These are phyloP conservation scores for Tubosaeta brunneosetosa DNA, from an alignment of 768 basidiomycete genomes.

Conservation along the genomic window DNA sequence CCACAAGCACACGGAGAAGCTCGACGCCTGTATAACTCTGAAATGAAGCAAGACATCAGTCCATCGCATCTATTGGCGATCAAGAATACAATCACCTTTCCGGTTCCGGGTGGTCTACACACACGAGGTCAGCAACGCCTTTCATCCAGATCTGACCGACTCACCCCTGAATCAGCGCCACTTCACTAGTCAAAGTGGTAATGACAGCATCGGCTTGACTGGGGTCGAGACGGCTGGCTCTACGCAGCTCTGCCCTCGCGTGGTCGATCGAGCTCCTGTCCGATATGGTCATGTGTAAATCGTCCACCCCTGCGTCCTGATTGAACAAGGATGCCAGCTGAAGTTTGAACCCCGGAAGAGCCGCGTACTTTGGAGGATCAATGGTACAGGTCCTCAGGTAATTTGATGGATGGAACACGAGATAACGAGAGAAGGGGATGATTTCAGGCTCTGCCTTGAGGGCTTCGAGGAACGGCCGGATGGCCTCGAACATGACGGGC, in stretches of 20 bases:
- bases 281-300: slow-evolving; percentile 38
- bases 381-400: slow-evolving; percentile 36
- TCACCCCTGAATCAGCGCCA: slow-evolving; percentile 72
- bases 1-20: slow-evolving; percentile 59
- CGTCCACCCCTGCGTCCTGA: slow-evolving; percentile 32
- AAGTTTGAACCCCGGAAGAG: slow-evolving; percentile 51
- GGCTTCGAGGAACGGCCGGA: slow-evolving; percentile 63
- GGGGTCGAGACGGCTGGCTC: slow-evolving; percentile 54
- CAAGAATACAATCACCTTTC: slow-evolving; percentile 48
- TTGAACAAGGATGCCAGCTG: slow-evolving; percentile 53
- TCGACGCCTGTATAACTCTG: slow-evolving; percentile 68
- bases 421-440: slow-evolving; percentile 51
- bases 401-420: slow-evolving; percentile 41
- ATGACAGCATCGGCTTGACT: slow-evolving; percentile 71
- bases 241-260: slow-evolving; percentile 44
- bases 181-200: slow-evolving; percentile 52
- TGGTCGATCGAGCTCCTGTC: slow-evolving; percentile 40
- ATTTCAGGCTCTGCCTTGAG: slow-evolving; percentile 53
- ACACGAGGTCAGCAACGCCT: neutral
- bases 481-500: slow-evolving; percentile 61
- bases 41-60: neutral
- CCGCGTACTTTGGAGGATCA: slow-evolving; percentile 51
- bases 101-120: slow-evolving; percentile 69
- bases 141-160: slow-evolving; percentile 11
- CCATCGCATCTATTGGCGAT: neutral